phyloP scores from a whole-genome alignment of 2,329 filamentous ascomycete species.

The Trichoderma breve region DNA sequence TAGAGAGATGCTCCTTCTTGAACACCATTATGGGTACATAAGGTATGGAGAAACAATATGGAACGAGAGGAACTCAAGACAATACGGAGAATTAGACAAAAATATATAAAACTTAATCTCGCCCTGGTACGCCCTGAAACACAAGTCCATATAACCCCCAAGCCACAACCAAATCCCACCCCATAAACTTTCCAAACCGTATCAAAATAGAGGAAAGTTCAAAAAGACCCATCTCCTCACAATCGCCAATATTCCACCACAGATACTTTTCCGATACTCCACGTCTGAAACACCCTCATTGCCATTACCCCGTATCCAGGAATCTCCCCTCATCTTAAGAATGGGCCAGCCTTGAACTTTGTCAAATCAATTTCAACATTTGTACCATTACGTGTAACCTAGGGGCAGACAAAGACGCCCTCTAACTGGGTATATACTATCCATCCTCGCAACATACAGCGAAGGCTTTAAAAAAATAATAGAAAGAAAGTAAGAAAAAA shows the following conservation, averaged over 20 bases:
- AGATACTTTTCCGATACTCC: background rate
- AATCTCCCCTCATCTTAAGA: rapidly evolving
- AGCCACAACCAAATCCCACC: background rate
- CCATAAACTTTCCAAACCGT: background rate
- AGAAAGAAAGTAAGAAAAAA: background rate
- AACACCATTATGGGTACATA: no score
- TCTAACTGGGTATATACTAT: slow-evolving; percentile 17
- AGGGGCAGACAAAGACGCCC: background rate
- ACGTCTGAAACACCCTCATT: background rate
- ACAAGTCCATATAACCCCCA: background rate
- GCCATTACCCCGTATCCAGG: background rate
- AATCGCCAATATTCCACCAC: background rate
- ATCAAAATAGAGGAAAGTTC: background rate
- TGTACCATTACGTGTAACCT: background rate
- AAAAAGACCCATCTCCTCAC: background rate
- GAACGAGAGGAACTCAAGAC: no score
- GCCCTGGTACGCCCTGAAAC: background rate
- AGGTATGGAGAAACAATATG: no score
- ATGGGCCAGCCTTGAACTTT: background rate
- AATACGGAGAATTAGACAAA: background rate
- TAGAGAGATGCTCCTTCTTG: no score
- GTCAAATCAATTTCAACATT: background rate
- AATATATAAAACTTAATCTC: background rate
- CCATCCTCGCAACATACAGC: slow-evolving; percentile 1
- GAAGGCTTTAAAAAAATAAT: background rate